Conservation (phyloP, 768 basidiomycete species). For the Suillus weaverae region DNA sequence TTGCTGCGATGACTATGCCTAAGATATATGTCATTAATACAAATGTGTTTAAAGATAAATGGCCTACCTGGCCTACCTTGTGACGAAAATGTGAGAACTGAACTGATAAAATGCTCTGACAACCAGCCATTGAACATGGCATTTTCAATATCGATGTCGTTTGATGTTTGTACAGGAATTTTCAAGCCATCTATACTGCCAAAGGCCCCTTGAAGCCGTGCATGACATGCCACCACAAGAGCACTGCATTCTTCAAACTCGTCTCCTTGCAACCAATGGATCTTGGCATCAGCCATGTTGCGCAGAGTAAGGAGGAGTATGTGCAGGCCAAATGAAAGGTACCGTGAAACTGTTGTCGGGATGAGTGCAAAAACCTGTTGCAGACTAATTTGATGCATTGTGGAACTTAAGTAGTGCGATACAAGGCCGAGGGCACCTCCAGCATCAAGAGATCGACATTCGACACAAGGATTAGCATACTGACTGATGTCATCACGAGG, state of each 20-base stretch:
- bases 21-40: background rate
- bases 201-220: conserved; percentile 38
- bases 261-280: conserved; percentile 28
- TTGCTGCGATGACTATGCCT: conserved; percentile 38
- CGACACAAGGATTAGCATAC: background rate
- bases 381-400: conserved; percentile 37
- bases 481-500: too few species aligned
- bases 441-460: background rate
- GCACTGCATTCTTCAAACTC: conserved; percentile 29
- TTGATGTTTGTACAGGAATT: conserved; percentile 35
- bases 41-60: background rate
- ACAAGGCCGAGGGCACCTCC: too few species aligned
- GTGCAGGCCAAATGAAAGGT: conserved; percentile 33
- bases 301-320: conserved; percentile 34
- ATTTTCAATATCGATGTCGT: conserved; percentile 45
- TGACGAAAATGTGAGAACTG: conserved; percentile 38
- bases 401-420: background rate
- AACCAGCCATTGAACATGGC: conserved; percentile 48
- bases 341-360: conserved; percentile 36
- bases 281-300: conserved; percentile 27
- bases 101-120: conserved; percentile 40
- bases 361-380: conserved; percentile 45
- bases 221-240: conserved; percentile 31
- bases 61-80: background rate
- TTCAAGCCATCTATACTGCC: conserved; percentile 44